Percentiles rank a stretch among this genome's conserved stretches.
phyloP scores from a whole-genome alignment of 352 stramenopile genomes.

The Globisporangium irregulare region DNA sequence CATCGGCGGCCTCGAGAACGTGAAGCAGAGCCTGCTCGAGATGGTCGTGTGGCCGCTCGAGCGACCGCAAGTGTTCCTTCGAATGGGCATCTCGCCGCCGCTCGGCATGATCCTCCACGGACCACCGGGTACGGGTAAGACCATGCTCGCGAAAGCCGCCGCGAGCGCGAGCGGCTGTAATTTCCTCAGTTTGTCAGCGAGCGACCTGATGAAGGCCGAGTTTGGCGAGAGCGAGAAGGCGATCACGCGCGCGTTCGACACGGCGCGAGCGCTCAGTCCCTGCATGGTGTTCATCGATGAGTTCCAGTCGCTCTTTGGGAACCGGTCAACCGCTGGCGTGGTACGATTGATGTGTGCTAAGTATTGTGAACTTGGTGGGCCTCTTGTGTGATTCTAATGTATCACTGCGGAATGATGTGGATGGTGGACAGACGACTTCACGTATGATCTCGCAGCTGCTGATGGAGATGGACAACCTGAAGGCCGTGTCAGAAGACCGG shows the following conservation, averaged over 20 bases:
- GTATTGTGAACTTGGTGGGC: background rate
- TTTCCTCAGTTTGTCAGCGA: constrained; percentile 76
- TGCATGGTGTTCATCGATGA: constrained; percentile 89
- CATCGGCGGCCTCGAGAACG: constrained; percentile 62
- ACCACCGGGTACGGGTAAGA: constrained; percentile 83
- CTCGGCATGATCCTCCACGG: constrained; percentile 77
- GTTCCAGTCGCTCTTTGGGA: constrained; percentile 85
- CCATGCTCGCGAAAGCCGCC: constrained; percentile 81
- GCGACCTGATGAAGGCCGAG: constrained; percentile 77
- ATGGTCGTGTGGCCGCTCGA: constrained; percentile 88
- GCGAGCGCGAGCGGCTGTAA: constrained; percentile 79
- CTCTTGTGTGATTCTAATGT: background rate
- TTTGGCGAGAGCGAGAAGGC: constrained; percentile 86
- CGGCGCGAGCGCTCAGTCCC: constrained; percentile 64
- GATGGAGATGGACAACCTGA: constrained; percentile 76
- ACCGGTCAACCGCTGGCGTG: constrained; percentile 60
- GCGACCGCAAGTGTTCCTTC: constrained; percentile 69
- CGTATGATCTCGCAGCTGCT: constrained; percentile 86
- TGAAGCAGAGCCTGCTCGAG: constrained; percentile 79
- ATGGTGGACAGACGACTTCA: constrained; percentile 50
- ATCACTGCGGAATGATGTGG: background rate
- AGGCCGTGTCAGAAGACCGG: constrained; percentile 45
- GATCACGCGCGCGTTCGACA: constrained; percentile 68
- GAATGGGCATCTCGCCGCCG: constrained; percentile 79
- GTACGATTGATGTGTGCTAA: constrained; percentile 15